phyloP scores from a whole-genome alignment of 169 alveolate species.

The Cryptosporidium tyzzeri region DNA sequence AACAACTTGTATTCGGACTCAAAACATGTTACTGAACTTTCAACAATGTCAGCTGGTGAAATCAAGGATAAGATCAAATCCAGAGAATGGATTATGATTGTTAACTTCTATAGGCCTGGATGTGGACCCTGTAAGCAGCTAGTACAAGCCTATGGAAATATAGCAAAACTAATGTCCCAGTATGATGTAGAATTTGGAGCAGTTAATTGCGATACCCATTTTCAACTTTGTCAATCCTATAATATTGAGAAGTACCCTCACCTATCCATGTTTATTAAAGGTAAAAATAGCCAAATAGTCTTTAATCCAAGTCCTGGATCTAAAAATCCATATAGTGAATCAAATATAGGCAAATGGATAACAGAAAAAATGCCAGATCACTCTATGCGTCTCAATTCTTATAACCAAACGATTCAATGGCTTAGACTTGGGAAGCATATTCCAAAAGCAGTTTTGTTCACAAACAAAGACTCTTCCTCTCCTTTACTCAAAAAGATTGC shows the following conservation, averaged over 20 bases:
- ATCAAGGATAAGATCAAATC: conserved; percentile 57
- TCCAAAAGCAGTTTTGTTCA: conserved; percentile 72
- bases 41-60: conserved; percentile 46
- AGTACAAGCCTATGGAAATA: conserved; percentile 80
- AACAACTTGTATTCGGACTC: conserved; percentile 50
- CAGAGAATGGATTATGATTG: conserved; percentile 77
- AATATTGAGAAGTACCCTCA: conserved; percentile 81
- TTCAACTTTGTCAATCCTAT: conserved; percentile 87
- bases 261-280: conserved; percentile 61
- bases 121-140: conserved; percentile 84
- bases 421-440: conserved; percentile 37
- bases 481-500: conserved; percentile 68
- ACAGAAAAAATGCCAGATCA: conserved; percentile 71
- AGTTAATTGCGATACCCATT: conserved; percentile 85
- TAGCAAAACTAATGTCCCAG: conserved; percentile 86
- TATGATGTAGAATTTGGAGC: conserved; percentile 84
- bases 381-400: conserved; percentile 35
- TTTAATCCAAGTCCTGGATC: conserved; percentile 35
- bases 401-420: conserved; percentile 48
- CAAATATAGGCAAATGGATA: conserved; percentile 69
- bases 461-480: conserved; percentile 57
- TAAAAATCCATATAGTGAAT: conserved; percentile 42
- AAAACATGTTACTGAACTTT: conserved; percentile 41
- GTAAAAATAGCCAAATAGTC: conserved; percentile 34
- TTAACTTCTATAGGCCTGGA: conserved; percentile 83